Conservation (phyloP, 768 basidiomycete genomes). For the Macrolepiota dolichaula region DNA sequence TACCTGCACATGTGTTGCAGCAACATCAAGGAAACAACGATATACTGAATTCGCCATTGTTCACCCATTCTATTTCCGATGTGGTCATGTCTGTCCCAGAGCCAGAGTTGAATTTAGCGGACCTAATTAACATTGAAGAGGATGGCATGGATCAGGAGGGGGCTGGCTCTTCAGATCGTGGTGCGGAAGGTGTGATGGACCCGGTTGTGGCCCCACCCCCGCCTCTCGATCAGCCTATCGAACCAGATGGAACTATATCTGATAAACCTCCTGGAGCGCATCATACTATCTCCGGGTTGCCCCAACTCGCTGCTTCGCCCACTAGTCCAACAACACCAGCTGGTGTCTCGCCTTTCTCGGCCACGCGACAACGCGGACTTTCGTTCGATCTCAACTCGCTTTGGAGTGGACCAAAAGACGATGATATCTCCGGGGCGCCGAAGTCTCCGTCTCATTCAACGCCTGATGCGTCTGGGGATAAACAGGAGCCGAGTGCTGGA, state of each 20-base stretch:
- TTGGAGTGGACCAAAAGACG: constrained; percentile 56
- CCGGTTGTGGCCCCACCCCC: constrained; percentile 10
- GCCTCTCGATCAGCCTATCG: constrained; percentile 4
- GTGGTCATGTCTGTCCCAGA: constrained; percentile 29
- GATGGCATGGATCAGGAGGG: constrained; percentile 39
- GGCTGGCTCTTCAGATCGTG: constrained; percentile 5
- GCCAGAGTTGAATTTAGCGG: constrained; percentile 68
- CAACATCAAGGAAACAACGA: constrained; percentile 20
- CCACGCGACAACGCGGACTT: constrained; percentile 39
- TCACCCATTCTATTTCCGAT: constrained; percentile 37
- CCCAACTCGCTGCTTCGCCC: constrained; percentile 14
- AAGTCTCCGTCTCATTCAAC: constrained; percentile 12
- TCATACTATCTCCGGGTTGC: constrained; percentile 15
- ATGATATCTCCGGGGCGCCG: constrained; percentile 9
- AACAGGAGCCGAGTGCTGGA: constrained; percentile 9
- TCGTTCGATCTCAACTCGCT: constrained; percentile 74
- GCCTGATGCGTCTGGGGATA: constrained; percentile 19
- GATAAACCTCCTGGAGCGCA: constrained; percentile 4
- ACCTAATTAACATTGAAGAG: constrained; percentile 77
- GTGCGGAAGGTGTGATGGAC: constrained; percentile 17
- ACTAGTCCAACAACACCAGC: constrained; percentile 26
- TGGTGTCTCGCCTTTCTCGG: constrained; percentile 47
- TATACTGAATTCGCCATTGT: constrained; percentile 17
- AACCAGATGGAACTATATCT: neutral
- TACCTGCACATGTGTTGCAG: constrained; percentile 44